These are phyloP conservation scores for Lipomyces spencermartinsiae DNA, from an alignment of 805 yeast species.

Conservation along the genomic window DNA sequence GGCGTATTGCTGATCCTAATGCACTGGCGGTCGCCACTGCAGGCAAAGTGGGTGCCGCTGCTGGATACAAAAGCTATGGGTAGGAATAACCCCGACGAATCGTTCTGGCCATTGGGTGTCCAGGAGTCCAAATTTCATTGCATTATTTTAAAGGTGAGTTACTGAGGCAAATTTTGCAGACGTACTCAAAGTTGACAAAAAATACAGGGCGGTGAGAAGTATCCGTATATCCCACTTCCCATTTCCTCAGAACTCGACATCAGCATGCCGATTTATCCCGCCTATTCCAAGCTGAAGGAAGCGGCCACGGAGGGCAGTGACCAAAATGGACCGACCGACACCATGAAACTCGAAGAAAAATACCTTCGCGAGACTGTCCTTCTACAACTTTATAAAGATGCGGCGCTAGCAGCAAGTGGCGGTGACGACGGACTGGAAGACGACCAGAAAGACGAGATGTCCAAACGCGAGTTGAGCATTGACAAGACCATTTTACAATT, in stretches of 20 bases:
- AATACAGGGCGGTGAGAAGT: conserved; percentile 62
- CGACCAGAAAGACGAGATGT: conserved; percentile 58
- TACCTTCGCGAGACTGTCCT: conserved; percentile 29
- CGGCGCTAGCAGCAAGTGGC: conserved; percentile 49
- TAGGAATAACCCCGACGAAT: conserved; percentile 60
- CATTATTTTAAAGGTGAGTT: conserved; percentile 55
- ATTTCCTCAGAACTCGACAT: conserved; percentile 80
- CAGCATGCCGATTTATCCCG: conserved; percentile 62
- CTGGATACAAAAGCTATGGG: conserved; percentile 61
- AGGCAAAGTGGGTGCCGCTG: conserved; percentile 87
- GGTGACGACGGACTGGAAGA: conserved; percentile 48
- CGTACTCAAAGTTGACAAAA: too few species aligned
- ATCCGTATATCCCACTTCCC: conserved; percentile 86
- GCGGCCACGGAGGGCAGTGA: conserved; percentile 18
- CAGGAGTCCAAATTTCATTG: conserved; percentile 70
- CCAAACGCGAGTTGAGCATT: conserved; percentile 58
- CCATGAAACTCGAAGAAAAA: conserved; percentile 34
- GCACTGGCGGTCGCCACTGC: conserved; percentile 77
- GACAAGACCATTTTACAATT: conserved; percentile 81
- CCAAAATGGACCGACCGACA: conserved; percentile 5
- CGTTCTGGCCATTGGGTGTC: conserved; percentile 88
- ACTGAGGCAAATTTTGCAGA: neutral
- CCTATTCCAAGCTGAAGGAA: conserved; percentile 37
- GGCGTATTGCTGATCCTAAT: conserved; percentile 72
- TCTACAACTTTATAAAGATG: conserved; percentile 33